A percentile compares a stretch with the other conserved stretches of the same genome.
Evolutionary conservation across 306 rosid species (phyloP).

Genomic region (Cucumis hystrix): DNA sequence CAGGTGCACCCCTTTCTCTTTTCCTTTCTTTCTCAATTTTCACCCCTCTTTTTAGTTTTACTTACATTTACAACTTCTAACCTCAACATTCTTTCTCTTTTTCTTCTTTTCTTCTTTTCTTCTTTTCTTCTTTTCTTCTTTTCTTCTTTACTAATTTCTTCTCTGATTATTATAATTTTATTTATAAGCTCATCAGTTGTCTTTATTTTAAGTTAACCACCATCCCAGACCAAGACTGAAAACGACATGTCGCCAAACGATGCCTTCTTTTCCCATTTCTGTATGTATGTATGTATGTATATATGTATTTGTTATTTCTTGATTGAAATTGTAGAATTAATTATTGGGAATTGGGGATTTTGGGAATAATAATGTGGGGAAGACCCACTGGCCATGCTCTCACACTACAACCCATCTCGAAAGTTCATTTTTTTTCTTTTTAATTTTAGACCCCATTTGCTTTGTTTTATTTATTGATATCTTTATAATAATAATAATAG

Average conservation of each 20-base stretch:
- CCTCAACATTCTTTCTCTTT: neutral
- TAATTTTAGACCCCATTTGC: neutral
- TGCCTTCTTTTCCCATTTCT: conserved; percentile 13
- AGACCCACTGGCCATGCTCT: conserved; percentile 1
- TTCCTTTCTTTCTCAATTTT: neutral
- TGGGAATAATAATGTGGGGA: neutral
- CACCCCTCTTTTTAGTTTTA: neutral
- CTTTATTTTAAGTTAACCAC: conserved; percentile 35
- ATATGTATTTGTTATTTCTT: neutral
- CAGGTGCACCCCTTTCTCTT: neutral
- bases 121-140: too few species aligned
- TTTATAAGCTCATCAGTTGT: conserved; percentile 12
- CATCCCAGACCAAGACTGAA: conserved; percentile 58
- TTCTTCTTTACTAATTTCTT: too few species aligned
- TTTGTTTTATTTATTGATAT: neutral
- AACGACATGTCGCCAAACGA: conserved; percentile 77
- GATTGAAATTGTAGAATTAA: too few species aligned
- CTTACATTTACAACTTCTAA: neutral
- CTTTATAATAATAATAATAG: neutral
- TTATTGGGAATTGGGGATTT: conserved; percentile 10
- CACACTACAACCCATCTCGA: conserved; percentile 20
- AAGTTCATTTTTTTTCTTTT: conserved; percentile 4
- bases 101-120: neutral
- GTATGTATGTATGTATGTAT: neutral
- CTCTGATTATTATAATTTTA: conserved; percentile 3